Evolutionary conservation across 371 early-diverging fungal species (phyloP), one percentile per base, ranked within the genome.

Genomic region (Enterocytospora artemiae): DNA sequence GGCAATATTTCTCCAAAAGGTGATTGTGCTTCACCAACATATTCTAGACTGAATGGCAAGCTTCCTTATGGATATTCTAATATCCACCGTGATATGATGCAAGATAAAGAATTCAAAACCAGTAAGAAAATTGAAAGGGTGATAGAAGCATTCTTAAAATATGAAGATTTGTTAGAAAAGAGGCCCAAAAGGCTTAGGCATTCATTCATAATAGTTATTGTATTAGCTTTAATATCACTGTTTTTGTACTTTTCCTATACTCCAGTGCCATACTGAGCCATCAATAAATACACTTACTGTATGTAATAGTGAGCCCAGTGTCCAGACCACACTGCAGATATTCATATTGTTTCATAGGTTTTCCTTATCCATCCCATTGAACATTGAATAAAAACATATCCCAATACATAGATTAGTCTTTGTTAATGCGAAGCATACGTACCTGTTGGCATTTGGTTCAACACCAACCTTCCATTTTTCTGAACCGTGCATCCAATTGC

Each of bases 211-310:
- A 12, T 43, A 7, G 31, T 33, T 12, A 30, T 52, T 5, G 31
- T 32, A 52, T 14, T 52, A 5, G 20, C 20, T 3, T 28, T 24
- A 5, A 25, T 24, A 25, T 7, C 32, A 7, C 22, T 52, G 14
- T 25, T 25, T 31, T 5, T 52, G 3, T 52, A 30, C 20, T 31
- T 33, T 3, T 9, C 3, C 9, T 52, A 52, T 22, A 52, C 25
- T 16, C 53, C 53, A 31, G 32, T 28, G 31, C 53, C 53, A 52
- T 52, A 52, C 20, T 52, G 31, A 52, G 14, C 14, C 14, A 14
- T 9, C 7, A 46, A 20, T 37, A 9, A 37, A 9, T 9, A 9
- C 5, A 37, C 5, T 37, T 9, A 37, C 5, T 37, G 5, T 37
- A 37, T 37, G 16, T 16, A 37, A 9, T 9, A 37, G 16, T n/a